Evolutionary conservation across 495 filamentous ascomycete genomes (phyloP).

Genomic region (Lasiosphaeriaceae sp.): DNA sequence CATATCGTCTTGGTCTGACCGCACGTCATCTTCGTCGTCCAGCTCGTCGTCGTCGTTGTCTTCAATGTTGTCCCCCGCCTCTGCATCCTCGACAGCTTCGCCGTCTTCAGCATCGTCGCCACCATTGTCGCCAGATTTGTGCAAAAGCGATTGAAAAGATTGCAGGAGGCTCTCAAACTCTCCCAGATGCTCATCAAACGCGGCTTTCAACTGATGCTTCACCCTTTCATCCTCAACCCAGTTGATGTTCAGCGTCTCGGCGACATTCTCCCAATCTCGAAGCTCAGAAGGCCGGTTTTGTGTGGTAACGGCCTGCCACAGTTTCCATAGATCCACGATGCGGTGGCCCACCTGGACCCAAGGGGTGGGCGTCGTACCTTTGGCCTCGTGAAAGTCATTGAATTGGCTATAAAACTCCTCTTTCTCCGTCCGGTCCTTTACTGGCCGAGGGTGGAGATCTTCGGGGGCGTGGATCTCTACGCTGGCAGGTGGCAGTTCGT

Average conservation of each 20-base stretch:
- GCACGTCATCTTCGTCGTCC: background rate
- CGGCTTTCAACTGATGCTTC: conserved; percentile 30
- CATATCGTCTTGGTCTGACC: background rate
- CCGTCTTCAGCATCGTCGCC: conserved; percentile 8
- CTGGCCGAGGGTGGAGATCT: background rate
- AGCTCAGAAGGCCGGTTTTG: conserved; percentile 20
- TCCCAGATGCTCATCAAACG: conserved; percentile 29
- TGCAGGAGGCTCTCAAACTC: conserved; percentile 27
- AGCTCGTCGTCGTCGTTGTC: background rate
- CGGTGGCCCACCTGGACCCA: conserved; percentile 23
- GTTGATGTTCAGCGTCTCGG: conserved; percentile 35
- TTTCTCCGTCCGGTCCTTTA: background rate
- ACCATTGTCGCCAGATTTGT: too few relatives aligned
- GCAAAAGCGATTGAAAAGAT: too few relatives aligned
- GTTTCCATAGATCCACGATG: conserved; percentile 31
- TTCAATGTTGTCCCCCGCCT: background rate
- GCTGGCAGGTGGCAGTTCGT: background rate
- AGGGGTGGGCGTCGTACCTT: conserved; percentile 2
- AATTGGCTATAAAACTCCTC: conserved; percentile 29
- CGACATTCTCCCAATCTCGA: conserved; percentile 38
- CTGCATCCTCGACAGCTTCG: too few relatives aligned
- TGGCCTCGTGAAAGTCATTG: conserved; percentile 12
- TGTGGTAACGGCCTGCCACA: conserved; percentile 30
- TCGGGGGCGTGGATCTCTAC: background rate
- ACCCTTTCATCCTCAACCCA: conserved; percentile 29